These are phyloP conservation scores for Aureobasidium sp. DNA, from an alignment of 2,329 filamentous ascomycete species.

Conservation along the genomic window DNA sequence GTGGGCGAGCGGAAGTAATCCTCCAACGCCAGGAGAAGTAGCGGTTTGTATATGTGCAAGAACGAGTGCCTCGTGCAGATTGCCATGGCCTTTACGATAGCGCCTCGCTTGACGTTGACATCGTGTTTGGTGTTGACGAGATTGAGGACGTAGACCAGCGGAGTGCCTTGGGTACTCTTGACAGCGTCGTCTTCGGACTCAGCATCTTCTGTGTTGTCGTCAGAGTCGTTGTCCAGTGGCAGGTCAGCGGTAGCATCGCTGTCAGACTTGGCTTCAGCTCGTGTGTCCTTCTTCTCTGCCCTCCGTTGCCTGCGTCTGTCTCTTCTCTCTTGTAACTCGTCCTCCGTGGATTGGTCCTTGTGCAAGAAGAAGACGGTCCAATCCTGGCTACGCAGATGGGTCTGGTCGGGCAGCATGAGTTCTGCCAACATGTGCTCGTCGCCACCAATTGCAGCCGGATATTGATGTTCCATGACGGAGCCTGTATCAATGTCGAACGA, in stretches of 20 bases:
- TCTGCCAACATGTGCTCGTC: constrained; percentile 98
- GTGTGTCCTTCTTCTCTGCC: constrained; percentile 28
- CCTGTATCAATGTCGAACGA: constrained; percentile 96
- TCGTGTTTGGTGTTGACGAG: constrained; percentile 98
- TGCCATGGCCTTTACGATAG: constrained; percentile 95
- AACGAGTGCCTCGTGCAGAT: constrained; percentile 98
- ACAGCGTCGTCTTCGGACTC: constrained; percentile 42
- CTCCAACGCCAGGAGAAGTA: constrained; percentile 82
- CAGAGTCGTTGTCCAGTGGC: constrained; percentile 42
- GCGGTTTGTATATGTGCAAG: constrained; percentile 97
- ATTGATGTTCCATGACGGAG: constrained; percentile 97
- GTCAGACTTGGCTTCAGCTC: constrained; percentile 40
- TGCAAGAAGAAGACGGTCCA: constrained; percentile 99
- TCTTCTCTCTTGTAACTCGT: constrained; percentile 44
- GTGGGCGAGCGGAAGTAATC: constrained; percentile 94
- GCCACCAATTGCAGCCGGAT: constrained; percentile 85
- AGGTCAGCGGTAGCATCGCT: constrained; percentile 27
- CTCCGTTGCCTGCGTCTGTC: constrained; percentile 27
- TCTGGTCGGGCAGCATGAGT: constrained; percentile 96
- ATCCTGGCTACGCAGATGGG: constrained; percentile 88
- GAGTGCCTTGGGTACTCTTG: constrained; percentile 66
- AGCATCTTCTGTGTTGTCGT: constrained; percentile 40
- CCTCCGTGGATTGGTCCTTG: constrained; percentile 68
- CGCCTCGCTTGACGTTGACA: constrained; percentile 83
- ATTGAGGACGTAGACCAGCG: constrained; percentile 93